Evolutionary conservation across 1,284 basidiomycete species (phyloP).

Genomic region (Papiliotrema fonsecae): DNA sequence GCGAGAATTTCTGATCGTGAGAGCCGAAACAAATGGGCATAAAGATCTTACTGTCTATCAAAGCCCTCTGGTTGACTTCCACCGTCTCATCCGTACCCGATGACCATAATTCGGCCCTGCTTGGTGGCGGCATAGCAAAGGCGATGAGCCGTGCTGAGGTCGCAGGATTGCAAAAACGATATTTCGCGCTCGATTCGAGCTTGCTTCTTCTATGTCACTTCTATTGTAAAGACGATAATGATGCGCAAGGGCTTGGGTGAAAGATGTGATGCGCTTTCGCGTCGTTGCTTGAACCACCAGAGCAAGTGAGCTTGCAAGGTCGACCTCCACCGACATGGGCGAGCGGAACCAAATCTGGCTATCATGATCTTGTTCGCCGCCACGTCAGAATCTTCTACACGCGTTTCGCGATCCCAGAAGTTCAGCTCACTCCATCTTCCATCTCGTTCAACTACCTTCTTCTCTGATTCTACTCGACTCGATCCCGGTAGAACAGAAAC

Average conservation of each 20-base stretch:
- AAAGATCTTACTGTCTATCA: conserved; percentile 67
- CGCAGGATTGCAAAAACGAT: too few species aligned
- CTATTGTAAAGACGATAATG: background rate
- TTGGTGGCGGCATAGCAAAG: conserved; percentile 23
- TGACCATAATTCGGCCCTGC: conserved; percentile 38
- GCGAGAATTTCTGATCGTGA: conserved; percentile 62
- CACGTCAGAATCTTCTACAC: background rate
- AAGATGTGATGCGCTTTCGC: background rate
- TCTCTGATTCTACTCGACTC: background rate
- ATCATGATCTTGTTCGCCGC: background rate
- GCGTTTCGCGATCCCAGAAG: background rate
- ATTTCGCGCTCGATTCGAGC: background rate
- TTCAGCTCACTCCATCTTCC: background rate
- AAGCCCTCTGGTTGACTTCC: conserved; percentile 89
- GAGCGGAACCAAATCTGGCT: background rate
- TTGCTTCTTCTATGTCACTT: background rate
- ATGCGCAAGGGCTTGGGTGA: background rate
- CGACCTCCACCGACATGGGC: background rate
- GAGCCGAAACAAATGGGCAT: conserved; percentile 6
- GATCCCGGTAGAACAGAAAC: background rate
- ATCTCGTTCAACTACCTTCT: conserved; percentile 1
- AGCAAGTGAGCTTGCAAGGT: background rate
- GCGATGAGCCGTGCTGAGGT: background rate
- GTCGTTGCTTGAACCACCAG: background rate
- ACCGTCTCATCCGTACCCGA: conserved; percentile 50